A percentile compares a stretch with the other conserved stretches of the same genome.
These are phyloP conservation scores for Trichopus zeylanicus DNA, from an alignment of 116 monocot species.

Conservation along the genomic window DNA sequence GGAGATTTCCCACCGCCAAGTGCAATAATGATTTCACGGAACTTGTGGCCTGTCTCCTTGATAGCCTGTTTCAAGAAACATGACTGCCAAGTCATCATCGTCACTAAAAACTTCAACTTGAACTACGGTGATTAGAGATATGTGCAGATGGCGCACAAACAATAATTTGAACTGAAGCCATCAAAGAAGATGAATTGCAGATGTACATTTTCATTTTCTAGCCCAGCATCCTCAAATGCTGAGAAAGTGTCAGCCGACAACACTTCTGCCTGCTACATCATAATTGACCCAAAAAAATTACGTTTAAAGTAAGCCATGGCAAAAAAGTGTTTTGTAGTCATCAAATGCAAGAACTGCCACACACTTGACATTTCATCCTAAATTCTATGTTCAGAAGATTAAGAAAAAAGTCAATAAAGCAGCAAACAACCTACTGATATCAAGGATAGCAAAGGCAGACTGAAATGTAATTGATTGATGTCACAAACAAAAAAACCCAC, in stretches of 20 bases:
- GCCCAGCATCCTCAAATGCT: constrained; percentile 93
- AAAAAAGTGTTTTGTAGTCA: too few species aligned
- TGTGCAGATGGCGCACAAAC: background rate
- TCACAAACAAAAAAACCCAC: too few species aligned
- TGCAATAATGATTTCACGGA: constrained; percentile 90
- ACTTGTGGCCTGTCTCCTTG: constrained; percentile 78
- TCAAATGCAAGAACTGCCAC: too few species aligned
- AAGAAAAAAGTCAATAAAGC: too few species aligned
- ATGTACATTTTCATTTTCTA: constrained; percentile 69
- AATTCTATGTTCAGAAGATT: too few species aligned
- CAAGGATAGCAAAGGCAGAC: too few species aligned
- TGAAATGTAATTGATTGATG: too few species aligned
- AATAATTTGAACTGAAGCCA: too few species aligned
- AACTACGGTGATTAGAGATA: background rate
- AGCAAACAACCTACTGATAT: too few species aligned
- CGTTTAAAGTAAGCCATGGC: background rate
- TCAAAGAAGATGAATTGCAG: background rate
- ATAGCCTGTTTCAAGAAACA: constrained; percentile 46
- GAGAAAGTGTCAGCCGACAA: constrained; percentile 97
- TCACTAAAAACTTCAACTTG: background rate
- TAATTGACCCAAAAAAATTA: background rate
- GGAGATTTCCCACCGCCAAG: constrained; percentile 89
- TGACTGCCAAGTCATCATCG: constrained; percentile 1
- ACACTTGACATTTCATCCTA: too few species aligned
- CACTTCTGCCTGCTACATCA: constrained; percentile 88